Conservation (phyloP, 2,329 filamentous ascomycete genomes). For the Helotiales sp. region DNA sequence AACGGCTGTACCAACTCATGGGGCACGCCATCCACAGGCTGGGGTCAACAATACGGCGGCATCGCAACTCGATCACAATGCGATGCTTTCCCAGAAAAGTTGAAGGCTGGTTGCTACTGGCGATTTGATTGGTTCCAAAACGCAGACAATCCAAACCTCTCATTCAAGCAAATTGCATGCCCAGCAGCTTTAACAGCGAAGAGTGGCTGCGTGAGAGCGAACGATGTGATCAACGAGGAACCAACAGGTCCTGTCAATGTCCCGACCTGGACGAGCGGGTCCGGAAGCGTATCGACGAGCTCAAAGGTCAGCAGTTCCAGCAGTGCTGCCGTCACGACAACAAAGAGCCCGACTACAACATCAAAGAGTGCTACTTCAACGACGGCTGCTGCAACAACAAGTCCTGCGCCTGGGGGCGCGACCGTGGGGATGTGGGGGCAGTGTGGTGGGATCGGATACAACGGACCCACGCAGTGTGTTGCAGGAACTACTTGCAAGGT, state of each 20-base stretch:
- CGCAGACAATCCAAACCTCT: conserved; percentile 53
- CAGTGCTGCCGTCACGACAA: not conserved
- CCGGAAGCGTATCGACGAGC: conserved; percentile 9
- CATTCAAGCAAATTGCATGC: conserved; percentile 54
- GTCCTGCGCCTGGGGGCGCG: not conserved
- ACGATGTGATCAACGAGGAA: conserved; percentile 39
- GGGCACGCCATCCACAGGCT: conserved; percentile 48
- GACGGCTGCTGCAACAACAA: not conserved
- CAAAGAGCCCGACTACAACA: not conserved
- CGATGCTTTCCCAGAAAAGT: conserved; percentile 49
- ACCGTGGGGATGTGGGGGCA: conserved; percentile 15
- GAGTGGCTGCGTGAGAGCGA: conserved; percentile 46
- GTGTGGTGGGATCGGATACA: conserved; percentile 25
- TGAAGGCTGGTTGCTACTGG: conserved; percentile 56
- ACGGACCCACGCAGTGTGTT: conserved; percentile 19
- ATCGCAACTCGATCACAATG: conserved; percentile 51
- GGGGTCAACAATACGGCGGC: conserved; percentile 56
- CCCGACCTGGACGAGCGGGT: conserved; percentile 19
- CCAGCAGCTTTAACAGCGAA: conserved; percentile 51
- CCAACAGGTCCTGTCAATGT: conserved; percentile 21
- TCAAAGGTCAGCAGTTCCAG: not conserved
- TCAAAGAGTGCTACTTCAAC: not conserved
- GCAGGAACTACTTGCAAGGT: conserved; percentile 14
- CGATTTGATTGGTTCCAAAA: conserved; percentile 58
- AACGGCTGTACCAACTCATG: conserved; percentile 58